These are phyloP conservation scores for Xylaria castorea DNA, from an alignment of 495 filamentous ascomycete genomes.

Conservation along the genomic window DNA sequence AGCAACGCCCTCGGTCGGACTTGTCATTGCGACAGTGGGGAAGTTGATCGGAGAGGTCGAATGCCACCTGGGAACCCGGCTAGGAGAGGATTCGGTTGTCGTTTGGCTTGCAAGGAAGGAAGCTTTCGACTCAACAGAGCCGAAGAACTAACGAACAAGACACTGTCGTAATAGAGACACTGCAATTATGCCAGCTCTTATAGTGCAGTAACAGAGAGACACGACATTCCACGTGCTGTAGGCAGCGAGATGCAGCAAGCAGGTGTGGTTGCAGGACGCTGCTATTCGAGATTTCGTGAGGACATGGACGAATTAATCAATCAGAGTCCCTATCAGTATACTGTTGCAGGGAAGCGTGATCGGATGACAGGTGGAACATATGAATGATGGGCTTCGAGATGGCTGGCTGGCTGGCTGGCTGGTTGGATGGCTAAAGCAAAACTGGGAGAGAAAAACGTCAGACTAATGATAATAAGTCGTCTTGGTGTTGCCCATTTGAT, in stretches of 20 bases:
- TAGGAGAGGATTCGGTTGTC: neutral
- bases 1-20: constrained; percentile 21
- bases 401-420: neutral
- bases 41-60: constrained; percentile 4
- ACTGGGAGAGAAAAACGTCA: constrained; percentile 6
- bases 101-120: neutral
- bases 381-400: constrained; percentile 3
- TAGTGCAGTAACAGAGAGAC: neutral
- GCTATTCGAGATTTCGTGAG: constrained; percentile 8
- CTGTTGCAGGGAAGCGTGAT: constrained; percentile 4
- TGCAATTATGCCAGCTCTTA: constrained; percentile 11
- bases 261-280: neutral
- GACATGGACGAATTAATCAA: constrained; percentile 1
- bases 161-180: neutral
- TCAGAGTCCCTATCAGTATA: neutral
- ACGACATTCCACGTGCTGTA: constrained; percentile 16
- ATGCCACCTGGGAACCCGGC: neutral
- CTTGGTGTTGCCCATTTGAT: constrained; percentile 6
- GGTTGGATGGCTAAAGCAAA: neutral
- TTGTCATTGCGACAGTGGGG: constrained; percentile 31
- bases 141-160: neutral
- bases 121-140: neutral
- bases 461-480: constrained; percentile 11
- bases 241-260: neutral
- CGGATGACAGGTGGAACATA: constrained; percentile 7